These are phyloP conservation scores for Magnaporthiopsis rhizophila DNA, from an alignment of 2,329 filamentous ascomycete species.

Conservation along the genomic window DNA sequence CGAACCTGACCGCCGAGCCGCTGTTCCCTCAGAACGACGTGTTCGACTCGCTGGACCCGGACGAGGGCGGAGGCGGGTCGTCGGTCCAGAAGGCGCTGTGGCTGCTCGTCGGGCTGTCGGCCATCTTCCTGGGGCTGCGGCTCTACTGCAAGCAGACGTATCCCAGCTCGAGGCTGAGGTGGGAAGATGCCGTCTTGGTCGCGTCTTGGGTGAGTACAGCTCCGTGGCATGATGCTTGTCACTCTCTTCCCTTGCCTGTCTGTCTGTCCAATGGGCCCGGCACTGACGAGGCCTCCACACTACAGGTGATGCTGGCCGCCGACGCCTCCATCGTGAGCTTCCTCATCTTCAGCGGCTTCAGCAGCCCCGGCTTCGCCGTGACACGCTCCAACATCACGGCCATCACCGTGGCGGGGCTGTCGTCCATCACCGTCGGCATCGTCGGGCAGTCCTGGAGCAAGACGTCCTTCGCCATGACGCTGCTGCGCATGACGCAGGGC, in stretches of 20 bases:
- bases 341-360: conserved; percentile 13
- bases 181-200: conserved; percentile 4
- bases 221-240: background rate
- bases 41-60: conserved; percentile 1
- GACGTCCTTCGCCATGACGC: conserved; percentile 29
- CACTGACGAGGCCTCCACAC: background rate
- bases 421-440: conserved; percentile 21
- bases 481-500: conserved; percentile 22
- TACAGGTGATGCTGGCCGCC: background rate
- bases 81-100: conserved; percentile 15
- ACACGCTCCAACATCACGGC: conserved; percentile 11
- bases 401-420: conserved; percentile 16
- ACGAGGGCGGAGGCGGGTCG: conserved; percentile 12
- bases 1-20: too few relatives aligned
- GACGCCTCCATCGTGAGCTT: background rate
- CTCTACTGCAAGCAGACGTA: conserved; percentile 21
- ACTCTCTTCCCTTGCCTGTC: too few relatives aligned
- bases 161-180: background rate
- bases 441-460: conserved; percentile 28
- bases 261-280: background rate
- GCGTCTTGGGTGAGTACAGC: conserved; percentile 1
- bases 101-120: conserved; percentile 13
- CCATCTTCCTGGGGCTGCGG: conserved; percentile 17
- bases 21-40: background rate
- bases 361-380: conserved; percentile 15